Base-by-base conservation (phyloP, 148 eudicot species). In the Pharnaceum exiguum region DNA sequence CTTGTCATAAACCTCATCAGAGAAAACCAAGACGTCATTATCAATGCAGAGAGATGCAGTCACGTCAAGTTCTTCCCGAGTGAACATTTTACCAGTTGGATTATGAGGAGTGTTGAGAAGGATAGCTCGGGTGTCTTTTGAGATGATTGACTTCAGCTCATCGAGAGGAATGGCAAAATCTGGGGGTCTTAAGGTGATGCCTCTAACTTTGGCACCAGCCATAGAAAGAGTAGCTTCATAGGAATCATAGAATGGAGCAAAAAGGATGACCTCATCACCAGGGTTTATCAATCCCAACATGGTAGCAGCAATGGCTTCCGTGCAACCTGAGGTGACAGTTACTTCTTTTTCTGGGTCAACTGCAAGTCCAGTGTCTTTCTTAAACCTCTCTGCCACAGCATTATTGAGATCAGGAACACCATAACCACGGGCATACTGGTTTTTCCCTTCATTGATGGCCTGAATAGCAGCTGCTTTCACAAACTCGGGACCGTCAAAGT, bases 201-300 rank as follows among this genome's bases (percentile, higher is more conserved):
- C 79, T 60, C 78, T 89, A 49, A 89, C 39, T 56, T 82, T 65
- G 26, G 99, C 99, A 57, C 99, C 99, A 9, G 96, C 99, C 99
- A 94, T 94, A 10, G 99, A 89, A 16, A 94, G 85, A 7, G 96
- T 86, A 45, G 99, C 99, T 65, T 78, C 89, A 45, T 94, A 94
- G 43, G 99, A 89, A 66, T 94, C 99, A 53, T 94, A 94, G 59
- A 94, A 94, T 0, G 99, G 99, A n/a, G 99, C 96, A 60, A 94
- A 89, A 31, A 94, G 47, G 50, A 94, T 75, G 36, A 94, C 96
- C 66, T 94, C 96, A 57, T 94, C 99, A 21, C 87, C 95, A 0
- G 96, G 91, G 70, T 94, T 86, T 59, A 94, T 94, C 65, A 94
- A 71, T 19, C 99, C 99, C 33, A 94, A 72, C 15, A 94, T 89